These are phyloP conservation scores for Trichophyton rubrum DNA, from an alignment of 2,329 filamentous ascomycete genomes.

Conservation along the genomic window DNA sequence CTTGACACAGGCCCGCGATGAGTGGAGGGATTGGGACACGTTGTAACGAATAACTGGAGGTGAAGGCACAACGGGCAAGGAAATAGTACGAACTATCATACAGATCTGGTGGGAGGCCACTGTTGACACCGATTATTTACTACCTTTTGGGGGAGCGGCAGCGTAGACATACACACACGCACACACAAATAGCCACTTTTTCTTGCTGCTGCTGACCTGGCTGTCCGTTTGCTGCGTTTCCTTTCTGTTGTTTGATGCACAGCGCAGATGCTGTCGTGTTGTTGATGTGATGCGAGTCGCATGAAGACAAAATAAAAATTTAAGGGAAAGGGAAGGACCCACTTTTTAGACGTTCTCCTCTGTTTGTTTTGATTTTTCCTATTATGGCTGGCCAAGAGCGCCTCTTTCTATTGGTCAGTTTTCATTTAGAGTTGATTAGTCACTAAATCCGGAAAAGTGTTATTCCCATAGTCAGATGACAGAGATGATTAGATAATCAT, in stretches of 20 bases:
- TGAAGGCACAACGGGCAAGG: background rate
- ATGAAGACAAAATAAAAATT: background rate
- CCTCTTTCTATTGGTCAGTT: background rate
- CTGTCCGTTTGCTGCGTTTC: background rate
- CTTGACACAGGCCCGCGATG: slow-evolving; percentile 7
- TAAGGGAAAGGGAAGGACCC: background rate
- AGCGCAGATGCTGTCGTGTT: background rate
- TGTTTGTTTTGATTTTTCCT: slow-evolving; percentile 13
- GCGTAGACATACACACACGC: background rate
- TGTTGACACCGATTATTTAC: background rate
- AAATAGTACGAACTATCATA: background rate
- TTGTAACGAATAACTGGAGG: slow-evolving; percentile 2
- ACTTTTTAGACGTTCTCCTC: background rate
- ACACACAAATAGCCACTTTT: background rate
- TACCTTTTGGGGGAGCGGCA: background rate
- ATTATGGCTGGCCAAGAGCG: background rate
- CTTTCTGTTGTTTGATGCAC: background rate
- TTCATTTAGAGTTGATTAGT: background rate
- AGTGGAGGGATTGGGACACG: slow-evolving; percentile 4
- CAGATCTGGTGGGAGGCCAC: background rate
- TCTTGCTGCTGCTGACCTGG: background rate
- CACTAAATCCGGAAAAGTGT: background rate
- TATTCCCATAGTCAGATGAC: background rate
- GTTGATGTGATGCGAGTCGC: background rate
- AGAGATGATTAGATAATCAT: background rate